These are phyloP conservation scores for Aspergillus sp. DNA, from an alignment of 2,329 filamentous ascomycete genomes.

Conservation along the genomic window DNA sequence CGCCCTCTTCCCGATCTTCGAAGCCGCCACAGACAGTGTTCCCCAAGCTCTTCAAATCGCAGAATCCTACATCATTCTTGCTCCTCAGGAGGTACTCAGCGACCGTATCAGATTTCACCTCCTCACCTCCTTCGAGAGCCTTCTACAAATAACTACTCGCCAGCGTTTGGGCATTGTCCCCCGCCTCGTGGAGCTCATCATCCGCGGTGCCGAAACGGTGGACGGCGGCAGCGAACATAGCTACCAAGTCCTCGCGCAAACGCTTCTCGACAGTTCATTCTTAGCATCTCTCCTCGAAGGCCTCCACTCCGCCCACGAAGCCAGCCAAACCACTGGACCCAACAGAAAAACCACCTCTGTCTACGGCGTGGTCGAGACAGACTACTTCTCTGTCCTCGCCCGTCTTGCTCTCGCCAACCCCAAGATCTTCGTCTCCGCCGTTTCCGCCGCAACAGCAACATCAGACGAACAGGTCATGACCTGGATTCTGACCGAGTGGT, in stretches of 20 bases:
- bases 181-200: constrained; percentile 57
- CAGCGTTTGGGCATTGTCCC: constrained; percentile 38
- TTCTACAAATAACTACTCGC: constrained; percentile 34
- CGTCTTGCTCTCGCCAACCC: constrained; percentile 73
- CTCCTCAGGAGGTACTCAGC: constrained; percentile 43
- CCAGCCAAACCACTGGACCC: constrained; percentile 77
- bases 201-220: constrained; percentile 58
- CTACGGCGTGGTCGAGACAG: constrained; percentile 70
- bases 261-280: constrained; percentile 61
- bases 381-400: constrained; percentile 80
- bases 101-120: constrained; percentile 34
- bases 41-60: constrained; percentile 59
- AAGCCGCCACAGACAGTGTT: constrained; percentile 61
- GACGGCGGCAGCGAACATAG: constrained; percentile 54
- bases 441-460: constrained; percentile 33
- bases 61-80: constrained; percentile 66
- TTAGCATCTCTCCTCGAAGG: constrained; percentile 60
- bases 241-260: constrained; percentile 59
- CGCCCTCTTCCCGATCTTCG: constrained; percentile 61
- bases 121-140: constrained; percentile 33
- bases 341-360: constrained; percentile 65
- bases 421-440: constrained; percentile 56
- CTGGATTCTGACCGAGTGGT: constrained; percentile 47
- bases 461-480: constrained; percentile 30
- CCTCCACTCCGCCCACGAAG: constrained; percentile 64